These are phyloP conservation scores for Anthoceros angustus DNA, from an alignment of 225 moss, liverwort and hornwort species.

Conservation along the genomic window DNA sequence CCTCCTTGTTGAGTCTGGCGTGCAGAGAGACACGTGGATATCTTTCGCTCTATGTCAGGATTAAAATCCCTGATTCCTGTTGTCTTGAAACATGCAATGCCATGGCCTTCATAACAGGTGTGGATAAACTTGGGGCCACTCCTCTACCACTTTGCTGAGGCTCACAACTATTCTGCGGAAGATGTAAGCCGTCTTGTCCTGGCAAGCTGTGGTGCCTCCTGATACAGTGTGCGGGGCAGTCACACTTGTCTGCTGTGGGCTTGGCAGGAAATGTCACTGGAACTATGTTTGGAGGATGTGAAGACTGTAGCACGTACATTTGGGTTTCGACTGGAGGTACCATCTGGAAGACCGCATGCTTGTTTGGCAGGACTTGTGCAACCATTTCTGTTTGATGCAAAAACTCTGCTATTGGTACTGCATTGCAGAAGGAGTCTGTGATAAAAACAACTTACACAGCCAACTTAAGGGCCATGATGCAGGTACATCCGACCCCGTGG, in stretches of 20 bases:
- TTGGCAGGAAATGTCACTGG: constrained; percentile 69
- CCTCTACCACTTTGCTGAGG: constrained; percentile 70
- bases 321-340: constrained; percentile 52
- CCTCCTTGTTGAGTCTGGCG: neutral
- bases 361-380: neutral
- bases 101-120: constrained; percentile 27
- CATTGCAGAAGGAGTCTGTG: constrained; percentile 47
- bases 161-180: constrained; percentile 22
- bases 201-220: neutral
- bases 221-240: neutral
- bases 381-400: neutral
- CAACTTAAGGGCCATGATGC: constrained; percentile 70
- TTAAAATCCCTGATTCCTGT: neutral
- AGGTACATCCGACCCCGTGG: constrained; percentile 19
- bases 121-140: constrained; percentile 81
- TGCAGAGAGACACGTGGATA: neutral
- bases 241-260: constrained; percentile 8
- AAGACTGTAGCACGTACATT: constrained; percentile 34
- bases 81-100: neutral
- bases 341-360: neutral
- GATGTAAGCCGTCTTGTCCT: constrained; percentile 9
- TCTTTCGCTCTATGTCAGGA: constrained; percentile 8
- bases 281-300: constrained; percentile 67
- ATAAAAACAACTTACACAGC: constrained; percentile 74
- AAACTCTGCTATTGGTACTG: neutral